phyloP scores from a whole-genome alignment of 257 asterid genomes.

The Rauvolfia tetraphylla region DNA sequence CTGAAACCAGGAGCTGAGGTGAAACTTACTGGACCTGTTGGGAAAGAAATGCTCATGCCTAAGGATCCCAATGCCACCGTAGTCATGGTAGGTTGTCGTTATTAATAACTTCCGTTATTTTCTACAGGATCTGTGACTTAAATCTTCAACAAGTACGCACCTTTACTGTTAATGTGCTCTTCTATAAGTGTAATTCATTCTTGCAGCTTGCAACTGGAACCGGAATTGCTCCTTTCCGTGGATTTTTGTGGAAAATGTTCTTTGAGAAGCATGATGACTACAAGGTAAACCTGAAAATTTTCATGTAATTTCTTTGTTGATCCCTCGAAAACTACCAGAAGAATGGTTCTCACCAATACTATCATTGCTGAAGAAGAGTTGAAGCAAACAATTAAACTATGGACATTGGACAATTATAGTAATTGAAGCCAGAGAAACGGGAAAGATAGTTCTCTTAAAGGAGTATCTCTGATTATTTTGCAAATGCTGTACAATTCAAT shows the following conservation, averaged over 20 bases:
- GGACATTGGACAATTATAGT: neutral
- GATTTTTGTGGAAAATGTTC: conserved; percentile 95
- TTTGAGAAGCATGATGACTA: conserved; percentile 88
- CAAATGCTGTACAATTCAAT: neutral
- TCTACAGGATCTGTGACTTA: conserved; percentile 5
- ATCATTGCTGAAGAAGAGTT: neutral
- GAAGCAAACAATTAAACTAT: neutral
- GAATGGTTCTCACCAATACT: neutral
- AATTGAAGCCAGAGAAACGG: neutral
- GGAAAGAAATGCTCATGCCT: conserved; percentile 99
- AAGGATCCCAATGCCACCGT: conserved; percentile 87
- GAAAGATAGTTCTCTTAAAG: neutral
- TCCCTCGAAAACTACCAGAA: neutral
- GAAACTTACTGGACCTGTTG: conserved; percentile 93
- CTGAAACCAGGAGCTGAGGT: conserved; percentile 84
- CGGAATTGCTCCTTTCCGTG: conserved; percentile 96
- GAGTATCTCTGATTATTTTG: neutral
- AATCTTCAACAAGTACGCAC: neutral
- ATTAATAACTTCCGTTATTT: neutral
- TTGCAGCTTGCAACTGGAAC: conserved; percentile 94
- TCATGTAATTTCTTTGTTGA: neutral
- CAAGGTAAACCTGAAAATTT: conserved; percentile 44
- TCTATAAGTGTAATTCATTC: conserved; percentile 9
- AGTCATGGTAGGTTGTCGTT: conserved; percentile 48
- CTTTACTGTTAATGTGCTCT: conserved; percentile 12